Base-by-base conservation (phyloP, 202 grass and related monocot species). In the Elaeis oleifera region DNA sequence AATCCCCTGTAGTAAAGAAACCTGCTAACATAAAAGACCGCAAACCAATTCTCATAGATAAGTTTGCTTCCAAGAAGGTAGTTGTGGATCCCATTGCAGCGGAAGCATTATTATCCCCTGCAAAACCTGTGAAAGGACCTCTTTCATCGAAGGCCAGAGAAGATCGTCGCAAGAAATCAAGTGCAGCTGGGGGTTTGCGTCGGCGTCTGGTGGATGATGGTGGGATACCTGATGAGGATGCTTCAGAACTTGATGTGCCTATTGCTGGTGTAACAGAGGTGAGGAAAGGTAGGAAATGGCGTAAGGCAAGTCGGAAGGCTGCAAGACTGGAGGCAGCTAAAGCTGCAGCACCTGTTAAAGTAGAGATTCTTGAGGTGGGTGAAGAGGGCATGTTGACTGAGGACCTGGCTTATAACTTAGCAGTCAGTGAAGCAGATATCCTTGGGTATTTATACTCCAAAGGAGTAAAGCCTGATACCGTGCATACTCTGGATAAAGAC, bases 351-450 rank as follows among this genome's bases (percentile, higher is more conserved):
- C 87, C 91, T 11, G 71, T 96, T 58, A 96, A 78, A 82, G 92
- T 87, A 5, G 92, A 96, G 71, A 96, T 96, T 51, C 84, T 96
- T 78, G 92, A 96, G 79, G 87, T 96, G 57, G 84, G 84, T 36
- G 79, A 85, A 68, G 92, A 91, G 58, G 92, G 92, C 50, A 85
- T 96, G 87, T 73, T 75, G 39, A 76, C 82, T 57, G 92, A 96
- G 51, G 79, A 89, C 51, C 76, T 96, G 74, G 87, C 92, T 48
- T 86, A 88, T 84, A 70, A 82, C n/a, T 85, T 96, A 71, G 92
- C 87, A 56, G 64, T 90, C 58, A 55, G 59, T 16, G 88, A 80
- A 54, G 74, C 75, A 24, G 87, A 96, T 79, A 81, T 96, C 79
- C 51, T 90, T 49, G 60, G 65, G 8, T 85, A 82, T 70, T 71